Conservation (phyloP, 2,329 filamentous ascomycete species). For the Diplodia mutila region DNA sequence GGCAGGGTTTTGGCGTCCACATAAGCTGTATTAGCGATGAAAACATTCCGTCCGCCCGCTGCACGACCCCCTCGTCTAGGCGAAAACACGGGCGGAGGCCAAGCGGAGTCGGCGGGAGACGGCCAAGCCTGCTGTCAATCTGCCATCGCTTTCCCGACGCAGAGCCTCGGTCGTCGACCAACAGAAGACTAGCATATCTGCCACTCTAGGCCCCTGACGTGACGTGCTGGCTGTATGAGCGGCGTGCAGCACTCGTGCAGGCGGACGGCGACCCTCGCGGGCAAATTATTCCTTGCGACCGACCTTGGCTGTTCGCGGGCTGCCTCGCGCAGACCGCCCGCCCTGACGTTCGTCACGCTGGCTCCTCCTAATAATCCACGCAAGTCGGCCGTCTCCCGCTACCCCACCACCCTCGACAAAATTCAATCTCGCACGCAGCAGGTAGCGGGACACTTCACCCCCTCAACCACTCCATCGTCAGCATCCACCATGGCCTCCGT, state of each 20-base stretch:
- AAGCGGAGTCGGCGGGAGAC: not conserved
- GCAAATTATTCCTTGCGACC: constrained; percentile 25
- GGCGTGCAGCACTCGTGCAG: constrained; percentile 17
- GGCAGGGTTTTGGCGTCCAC: constrained; percentile 50
- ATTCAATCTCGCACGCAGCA: constrained; percentile 45
- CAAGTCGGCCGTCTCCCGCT: constrained; percentile 34
- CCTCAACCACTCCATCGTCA: constrained; percentile 29
- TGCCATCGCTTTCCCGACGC: constrained; percentile 15
- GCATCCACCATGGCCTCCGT: constrained; percentile 32
- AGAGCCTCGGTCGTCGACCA: constrained; percentile 23
- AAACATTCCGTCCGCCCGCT: constrained; percentile 19
- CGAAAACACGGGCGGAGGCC: constrained; percentile 21
- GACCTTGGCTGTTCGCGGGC: constrained; percentile 32
- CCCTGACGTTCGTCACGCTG: constrained; percentile 45
- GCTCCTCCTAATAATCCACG: constrained; percentile 41
- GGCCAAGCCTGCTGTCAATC: not conserved
- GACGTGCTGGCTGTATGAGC: constrained; percentile 20
- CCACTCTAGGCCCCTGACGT: constrained; percentile 13
- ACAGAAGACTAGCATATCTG: constrained; percentile 9
- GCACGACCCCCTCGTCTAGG: not conserved
- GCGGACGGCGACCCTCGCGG: constrained; percentile 21
- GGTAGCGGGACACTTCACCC: constrained; percentile 46
- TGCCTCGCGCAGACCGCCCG: constrained; percentile 41
- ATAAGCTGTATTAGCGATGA: constrained; percentile 48
- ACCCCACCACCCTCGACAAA: constrained; percentile 47